These are phyloP conservation scores for Oryza glaberrima DNA, from an alignment of 176 grass and related monocot genomes.

Conservation along the genomic window DNA sequence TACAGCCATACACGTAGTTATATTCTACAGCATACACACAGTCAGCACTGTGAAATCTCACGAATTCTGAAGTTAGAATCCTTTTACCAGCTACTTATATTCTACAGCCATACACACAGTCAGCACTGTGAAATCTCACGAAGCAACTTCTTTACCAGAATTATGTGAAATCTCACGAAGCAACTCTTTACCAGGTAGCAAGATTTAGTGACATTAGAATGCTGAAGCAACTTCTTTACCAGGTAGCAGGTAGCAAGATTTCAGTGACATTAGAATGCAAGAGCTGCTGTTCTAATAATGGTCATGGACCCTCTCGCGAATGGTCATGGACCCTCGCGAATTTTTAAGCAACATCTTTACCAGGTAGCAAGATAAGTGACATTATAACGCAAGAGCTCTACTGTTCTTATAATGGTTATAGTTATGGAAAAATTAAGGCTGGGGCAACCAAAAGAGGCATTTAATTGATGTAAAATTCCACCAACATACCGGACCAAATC, in stretches of 20 bases:
- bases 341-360: neutral
- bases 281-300: too few species aligned
- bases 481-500: constrained; percentile 23
- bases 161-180: too few species aligned
- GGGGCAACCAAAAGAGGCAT: constrained; percentile 31
- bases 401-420: neutral
- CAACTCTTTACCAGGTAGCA: neutral
- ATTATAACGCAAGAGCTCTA: neutral
- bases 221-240: too few species aligned
- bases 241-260: too few species aligned
- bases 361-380: neutral
- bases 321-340: too few species aligned
- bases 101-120: neutral
- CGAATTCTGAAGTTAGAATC: too few species aligned
- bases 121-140: neutral
- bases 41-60: neutral
- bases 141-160: neutral
- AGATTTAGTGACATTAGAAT: neutral
- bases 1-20: neutral
- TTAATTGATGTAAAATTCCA: constrained; percentile 54
- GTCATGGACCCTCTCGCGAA: too few species aligned
- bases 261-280: too few species aligned
- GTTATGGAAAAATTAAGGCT: neutral
- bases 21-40: neutral
- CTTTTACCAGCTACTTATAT: too few species aligned